Percentiles rank a stretch among this genome's conserved stretches.
Conservation (phyloP, 2,329 filamentous ascomycete species). For the Paracoccidioides brasiliensis region DNA sequence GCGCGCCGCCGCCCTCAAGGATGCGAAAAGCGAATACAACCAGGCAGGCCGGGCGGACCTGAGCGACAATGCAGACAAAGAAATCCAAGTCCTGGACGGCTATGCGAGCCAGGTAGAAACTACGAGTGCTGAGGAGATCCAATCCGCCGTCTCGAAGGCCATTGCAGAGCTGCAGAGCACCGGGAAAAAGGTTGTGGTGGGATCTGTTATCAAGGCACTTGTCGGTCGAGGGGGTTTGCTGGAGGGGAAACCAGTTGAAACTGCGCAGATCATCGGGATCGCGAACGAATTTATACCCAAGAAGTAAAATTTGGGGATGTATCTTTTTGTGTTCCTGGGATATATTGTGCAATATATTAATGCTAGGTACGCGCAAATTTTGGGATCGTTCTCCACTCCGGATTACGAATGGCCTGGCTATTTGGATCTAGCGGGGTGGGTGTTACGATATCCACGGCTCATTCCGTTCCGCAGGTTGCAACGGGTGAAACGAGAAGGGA, state of each 20-base stretch:
- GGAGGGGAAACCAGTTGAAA: constrained; percentile 33
- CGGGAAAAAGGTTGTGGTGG: constrained; percentile 25
- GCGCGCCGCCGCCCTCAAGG: constrained; percentile 25
- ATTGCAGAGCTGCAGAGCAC: constrained; percentile 24
- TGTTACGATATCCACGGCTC: too few species aligned
- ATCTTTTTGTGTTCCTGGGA: too few species aligned
- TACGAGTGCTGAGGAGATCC: constrained; percentile 30
- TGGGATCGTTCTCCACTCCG: too few species aligned
- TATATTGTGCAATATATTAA: too few species aligned
- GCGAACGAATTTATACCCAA: constrained; percentile 25
- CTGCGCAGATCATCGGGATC: constrained; percentile 28
- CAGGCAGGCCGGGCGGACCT: constrained; percentile 31
- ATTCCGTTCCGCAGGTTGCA: too few species aligned
- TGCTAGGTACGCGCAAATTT: too few species aligned
- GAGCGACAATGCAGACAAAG: constrained; percentile 32
- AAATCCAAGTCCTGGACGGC: constrained; percentile 32
- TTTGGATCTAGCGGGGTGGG: too few species aligned
- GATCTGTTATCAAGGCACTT: constrained; percentile 30
- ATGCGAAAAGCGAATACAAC: constrained; percentile 30
- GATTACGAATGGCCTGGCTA: too few species aligned
- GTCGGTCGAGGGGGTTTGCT: constrained; percentile 30
- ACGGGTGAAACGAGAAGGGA: too few species aligned
- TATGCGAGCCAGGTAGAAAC: constrained; percentile 32
- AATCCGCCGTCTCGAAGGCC: constrained; percentile 22
- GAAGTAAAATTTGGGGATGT: not conserved